Percentiles rank a stretch among this genome's conserved stretches.
Conservation (phyloP, 2,329 filamentous ascomycete genomes). For the Pestalotiopsis sp. region DNA sequence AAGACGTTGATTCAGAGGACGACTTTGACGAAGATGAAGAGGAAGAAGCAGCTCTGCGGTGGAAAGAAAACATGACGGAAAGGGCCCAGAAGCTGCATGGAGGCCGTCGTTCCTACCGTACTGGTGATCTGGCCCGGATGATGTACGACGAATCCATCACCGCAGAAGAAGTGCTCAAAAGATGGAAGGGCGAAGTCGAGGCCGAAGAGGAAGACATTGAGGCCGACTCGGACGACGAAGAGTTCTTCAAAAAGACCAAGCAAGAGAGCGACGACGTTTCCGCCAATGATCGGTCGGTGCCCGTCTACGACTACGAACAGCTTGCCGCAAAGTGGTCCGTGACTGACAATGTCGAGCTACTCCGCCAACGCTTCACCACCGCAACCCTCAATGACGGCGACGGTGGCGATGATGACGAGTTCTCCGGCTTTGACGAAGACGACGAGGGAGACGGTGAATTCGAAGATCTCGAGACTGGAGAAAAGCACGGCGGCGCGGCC, state of each 20-base stretch:
- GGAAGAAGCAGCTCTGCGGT: slow-evolving; percentile 73
- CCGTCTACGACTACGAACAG: slow-evolving; percentile 76
- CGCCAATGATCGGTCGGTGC: slow-evolving; percentile 77
- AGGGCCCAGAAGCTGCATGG: slow-evolving; percentile 74
- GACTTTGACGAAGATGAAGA: slow-evolving; percentile 55
- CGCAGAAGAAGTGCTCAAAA: slow-evolving; percentile 73
- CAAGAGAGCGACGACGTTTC: slow-evolving; percentile 70
- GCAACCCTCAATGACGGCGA: slow-evolving; percentile 61
- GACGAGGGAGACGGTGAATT: slow-evolving; percentile 63
- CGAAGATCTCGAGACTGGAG: slow-evolving; percentile 81
- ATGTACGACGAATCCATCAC: slow-evolving; percentile 86
- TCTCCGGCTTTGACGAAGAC: slow-evolving; percentile 44
- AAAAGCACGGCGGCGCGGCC: slow-evolving; percentile 49
- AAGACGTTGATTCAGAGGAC: slow-evolving; percentile 47
- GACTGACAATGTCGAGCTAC: slow-evolving; percentile 72
- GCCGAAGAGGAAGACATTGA: slow-evolving; percentile 61
- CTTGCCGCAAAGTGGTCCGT: slow-evolving; percentile 86
- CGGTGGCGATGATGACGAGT: slow-evolving; percentile 59
- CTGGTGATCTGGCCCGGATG: slow-evolving; percentile 80
- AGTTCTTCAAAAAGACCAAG: slow-evolving; percentile 67
- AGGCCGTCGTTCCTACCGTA: slow-evolving; percentile 72
- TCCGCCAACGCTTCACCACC: slow-evolving; percentile 77
- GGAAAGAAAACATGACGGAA: slow-evolving; percentile 86
- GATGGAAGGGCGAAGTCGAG: slow-evolving; percentile 74
- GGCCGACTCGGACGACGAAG: slow-evolving; percentile 58